These are phyloP conservation scores for Ilyonectria robusta DNA, from an alignment of 2,329 filamentous ascomycete genomes.

Conservation along the genomic window DNA sequence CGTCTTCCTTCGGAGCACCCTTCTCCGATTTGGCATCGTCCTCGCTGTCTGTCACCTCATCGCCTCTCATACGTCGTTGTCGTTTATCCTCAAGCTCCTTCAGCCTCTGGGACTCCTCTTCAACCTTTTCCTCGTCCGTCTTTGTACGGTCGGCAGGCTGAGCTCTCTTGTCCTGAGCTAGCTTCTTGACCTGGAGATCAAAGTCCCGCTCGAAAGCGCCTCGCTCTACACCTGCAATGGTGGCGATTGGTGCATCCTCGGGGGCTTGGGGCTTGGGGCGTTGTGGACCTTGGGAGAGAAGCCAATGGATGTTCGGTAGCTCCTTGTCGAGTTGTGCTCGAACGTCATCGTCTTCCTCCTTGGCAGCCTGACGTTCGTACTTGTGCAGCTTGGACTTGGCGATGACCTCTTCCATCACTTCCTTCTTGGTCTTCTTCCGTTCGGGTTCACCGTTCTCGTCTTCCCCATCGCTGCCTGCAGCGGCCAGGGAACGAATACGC, in stretches of 20 bases:
- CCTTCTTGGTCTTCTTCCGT: slow-evolving; percentile 93
- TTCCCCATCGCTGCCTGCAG: slow-evolving; percentile 64
- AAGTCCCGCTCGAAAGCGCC: slow-evolving; percentile 87
- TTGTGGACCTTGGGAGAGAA: slow-evolving; percentile 71
- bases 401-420: slow-evolving; percentile 98
- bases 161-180: slow-evolving; percentile 87
- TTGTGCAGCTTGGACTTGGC: slow-evolving; percentile 97
- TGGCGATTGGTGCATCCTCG: slow-evolving; percentile 43
- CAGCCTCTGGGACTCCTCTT: slow-evolving; percentile 82
- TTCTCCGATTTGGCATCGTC: slow-evolving; percentile 63
- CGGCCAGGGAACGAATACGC: slow-evolving; percentile 64
- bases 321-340: slow-evolving; percentile 88
- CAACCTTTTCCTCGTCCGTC: slow-evolving; percentile 87
- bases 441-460: slow-evolving; percentile 75
- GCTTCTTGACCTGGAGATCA: slow-evolving; percentile 84
- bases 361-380: slow-evolving; percentile 91
- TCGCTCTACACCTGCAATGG: slow-evolving; percentile 71
- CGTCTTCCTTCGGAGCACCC: slow-evolving; percentile 54
- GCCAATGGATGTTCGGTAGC: slow-evolving; percentile 80
- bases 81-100: slow-evolving; percentile 88
- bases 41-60: slow-evolving; percentile 77
- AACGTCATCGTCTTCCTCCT: slow-evolving; percentile 93
- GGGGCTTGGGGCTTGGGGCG: slow-evolving; percentile 51
- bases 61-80: slow-evolving; percentile 88
- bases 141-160: slow-evolving; percentile 90